phyloP scores from a whole-genome alignment of 169 alveolate genomes.

The Plasmodium reichenowi region DNA sequence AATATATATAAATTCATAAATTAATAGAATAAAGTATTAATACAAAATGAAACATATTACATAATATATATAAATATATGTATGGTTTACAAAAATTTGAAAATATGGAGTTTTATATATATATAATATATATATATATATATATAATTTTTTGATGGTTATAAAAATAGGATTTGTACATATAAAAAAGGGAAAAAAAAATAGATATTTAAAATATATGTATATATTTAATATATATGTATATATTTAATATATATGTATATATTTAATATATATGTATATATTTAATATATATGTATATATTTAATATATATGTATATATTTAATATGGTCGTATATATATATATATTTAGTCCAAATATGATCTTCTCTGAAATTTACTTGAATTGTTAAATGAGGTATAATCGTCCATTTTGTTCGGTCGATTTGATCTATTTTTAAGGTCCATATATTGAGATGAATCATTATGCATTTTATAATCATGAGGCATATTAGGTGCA shows the following conservation, averaged over 20 bases:
- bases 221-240: no score
- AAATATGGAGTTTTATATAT: no score
- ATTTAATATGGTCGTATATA: not conserved
- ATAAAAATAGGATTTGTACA: no score
- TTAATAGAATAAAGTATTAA: no score
- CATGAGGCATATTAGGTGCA: conserved; percentile 44
- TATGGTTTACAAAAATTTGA: no score
- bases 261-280: not conserved
- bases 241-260: not conserved
- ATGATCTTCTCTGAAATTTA: conserved; percentile 65
- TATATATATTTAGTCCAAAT: conserved; percentile 16
- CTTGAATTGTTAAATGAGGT: conserved; percentile 38
- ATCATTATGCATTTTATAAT: conserved; percentile 53
- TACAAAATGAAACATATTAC: no score
- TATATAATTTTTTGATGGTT: no score
- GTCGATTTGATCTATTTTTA: conserved; percentile 20
- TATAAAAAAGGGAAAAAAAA: no score
- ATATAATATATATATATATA: no score
- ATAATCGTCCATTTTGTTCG: conserved; percentile 55
- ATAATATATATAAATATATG: no score
- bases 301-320: not conserved
- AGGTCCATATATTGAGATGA: conserved; percentile 47
- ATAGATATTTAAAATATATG: no score
- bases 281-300: not conserved
- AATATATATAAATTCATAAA: no score